These are phyloP conservation scores for Stylosanthes scabra DNA, from an alignment of 331 rosid genomes.

Conservation along the genomic window DNA sequence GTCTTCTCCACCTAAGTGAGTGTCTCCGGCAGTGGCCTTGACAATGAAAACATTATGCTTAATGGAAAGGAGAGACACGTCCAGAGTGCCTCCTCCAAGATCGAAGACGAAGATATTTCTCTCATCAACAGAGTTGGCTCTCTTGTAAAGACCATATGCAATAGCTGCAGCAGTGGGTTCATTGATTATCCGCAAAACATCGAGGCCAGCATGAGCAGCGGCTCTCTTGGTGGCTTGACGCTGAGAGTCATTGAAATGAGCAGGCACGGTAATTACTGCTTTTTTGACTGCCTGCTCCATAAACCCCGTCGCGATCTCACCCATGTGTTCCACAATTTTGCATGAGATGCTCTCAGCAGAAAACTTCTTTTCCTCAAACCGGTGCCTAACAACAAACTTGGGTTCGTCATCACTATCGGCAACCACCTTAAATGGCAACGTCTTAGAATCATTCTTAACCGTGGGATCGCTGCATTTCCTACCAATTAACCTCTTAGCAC, in stretches of 20 bases:
- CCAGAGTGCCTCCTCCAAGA: conserved; percentile 41
- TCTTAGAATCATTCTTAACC: conserved; percentile 2
- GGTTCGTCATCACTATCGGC: conserved; percentile 14
- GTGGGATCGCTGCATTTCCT: conserved; percentile 27
- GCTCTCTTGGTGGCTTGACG: conserved; percentile 41
- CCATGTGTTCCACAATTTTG: conserved; percentile 37
- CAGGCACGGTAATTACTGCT: conserved; percentile 39
- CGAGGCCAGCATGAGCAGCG: conserved; percentile 32
- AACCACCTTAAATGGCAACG: conserved; percentile 34
- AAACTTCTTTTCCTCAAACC: background rate
- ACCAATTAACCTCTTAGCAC: conserved; percentile 34
- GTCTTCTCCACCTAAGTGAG: conserved; percentile 40
- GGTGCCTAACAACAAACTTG: conserved; percentile 3
- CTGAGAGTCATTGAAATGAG: too few relatives aligned
- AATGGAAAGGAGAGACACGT: conserved; percentile 34
- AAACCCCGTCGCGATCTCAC: conserved; percentile 33
- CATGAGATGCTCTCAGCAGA: conserved; percentile 35
- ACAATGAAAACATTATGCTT: conserved; percentile 7
- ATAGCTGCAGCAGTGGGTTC: conserved; percentile 40
- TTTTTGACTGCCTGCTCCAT: conserved; percentile 20
- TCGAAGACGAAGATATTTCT: conserved; percentile 37
- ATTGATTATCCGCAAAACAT: conserved; percentile 37
- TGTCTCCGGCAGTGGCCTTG: conserved; percentile 34
- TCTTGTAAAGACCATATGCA: conserved; percentile 37
- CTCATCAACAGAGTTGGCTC: background rate